Evolutionary conservation across 2,329 filamentous ascomycete genomes (phyloP), one percentile per base, ranked within the genome.

Genomic region (Dactylellina cionopaga): DNA sequence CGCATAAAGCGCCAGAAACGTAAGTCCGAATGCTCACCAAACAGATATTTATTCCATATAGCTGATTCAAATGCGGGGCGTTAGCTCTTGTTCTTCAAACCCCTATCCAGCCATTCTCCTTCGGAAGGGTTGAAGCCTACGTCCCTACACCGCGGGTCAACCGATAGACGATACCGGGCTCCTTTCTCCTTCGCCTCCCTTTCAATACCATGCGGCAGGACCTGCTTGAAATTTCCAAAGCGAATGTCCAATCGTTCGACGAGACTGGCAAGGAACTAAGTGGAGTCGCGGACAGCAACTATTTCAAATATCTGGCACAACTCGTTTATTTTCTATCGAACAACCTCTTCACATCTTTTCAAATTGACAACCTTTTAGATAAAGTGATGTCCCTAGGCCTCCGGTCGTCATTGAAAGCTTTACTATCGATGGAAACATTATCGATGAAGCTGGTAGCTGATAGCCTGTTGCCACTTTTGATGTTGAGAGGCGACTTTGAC

Each of bases 241-340:
- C 11, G 2, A 17, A 55, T 10, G 15, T 64, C 6, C 13, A 44
- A 13, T 15, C 15, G 29, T 29, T 11, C 10, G 44, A 37, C 19
- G 44, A 44, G 3, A 17, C 1, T 5, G 15, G 39, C 1, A 55
- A 39, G 29, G 47, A 64, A 7, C 17, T 64, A 6, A 49, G 47
- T n/a, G 15, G 59, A 39, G 59, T 64, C 13, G 29, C 37, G 5
- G 41, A 27, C 17, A 54, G 37, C 19, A n/a, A 7, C 15, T 64
- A 64, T 29, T 64, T 54, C 24, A 55, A 64, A 19, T 46, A 37
- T 35, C 13, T 64, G 11, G 27, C 19, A 22, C n/a, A 25, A 5
- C 35, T 64, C 10, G 7, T 64, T 13, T 64, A 35, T n/a, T 15
- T 11, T 5, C 24, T 64, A 27, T 64, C 59, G 5, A 64, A 64